Evolutionary conservation across 805 yeast genomes (phyloP), one percentile per base, ranked within the genome.

Genomic region (Candida nitratophila): DNA sequence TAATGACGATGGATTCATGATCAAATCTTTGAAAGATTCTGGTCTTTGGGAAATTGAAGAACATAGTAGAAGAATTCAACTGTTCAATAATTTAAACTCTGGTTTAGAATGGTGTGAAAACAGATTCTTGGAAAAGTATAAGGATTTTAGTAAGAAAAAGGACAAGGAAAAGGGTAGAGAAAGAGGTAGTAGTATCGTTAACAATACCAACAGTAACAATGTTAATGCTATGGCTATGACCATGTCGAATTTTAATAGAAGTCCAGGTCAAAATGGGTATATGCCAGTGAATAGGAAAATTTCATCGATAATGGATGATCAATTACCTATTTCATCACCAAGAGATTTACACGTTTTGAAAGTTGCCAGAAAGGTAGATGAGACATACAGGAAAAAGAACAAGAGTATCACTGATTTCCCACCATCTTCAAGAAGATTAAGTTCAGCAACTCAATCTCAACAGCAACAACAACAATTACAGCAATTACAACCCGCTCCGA

Each of bases 51-150:
- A 73, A 32, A 69, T 67, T 22, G 76, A 71, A 44, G 66, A 61
- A 29, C 63, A 70, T 38, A 64, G 70, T 16, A 71, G 68, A 24
- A 46, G 61, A 21, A 76, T 79, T 47, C 81, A 80, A 52, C 70
- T 90, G 37, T 91, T 89, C 58, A 76, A 76, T 44, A 84, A 86
- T 43, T 71, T 93, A 53, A 93, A 93, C 58, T 76, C 84, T 44
- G 96, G 96, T 0, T 71, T 93, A 37, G 98, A 93, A 63, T 91
- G 96, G 96, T 88, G 97, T 68, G 99, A 93, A 61, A 91, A 93
- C 64, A 82, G 83, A 53, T 88, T 90, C 53, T 71, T 93, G 54
- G 70, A 76, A 41, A 76, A 80, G 26, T 83, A 82, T 59, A 79
- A 73, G 51, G 66, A 54, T 15, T 40, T 41, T 40, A 51, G 44